A percentile compares a stretch with the other conserved stretches of the same genome.
Conservation (phyloP, 78 protist species). For the Cavenderia fasciculata region DNA sequence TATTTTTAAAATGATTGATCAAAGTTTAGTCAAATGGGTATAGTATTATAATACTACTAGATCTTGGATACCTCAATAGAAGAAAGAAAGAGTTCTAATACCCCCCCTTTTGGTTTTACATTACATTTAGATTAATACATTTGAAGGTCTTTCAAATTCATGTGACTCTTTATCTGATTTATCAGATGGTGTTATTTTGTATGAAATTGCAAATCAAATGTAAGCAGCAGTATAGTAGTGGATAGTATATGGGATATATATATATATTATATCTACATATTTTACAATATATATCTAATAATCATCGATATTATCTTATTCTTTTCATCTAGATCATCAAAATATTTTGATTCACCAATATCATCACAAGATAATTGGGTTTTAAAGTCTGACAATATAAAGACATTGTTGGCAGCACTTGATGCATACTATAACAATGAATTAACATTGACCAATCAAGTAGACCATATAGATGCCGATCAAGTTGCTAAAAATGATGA, state of each 20-base stretch:
- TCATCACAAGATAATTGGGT: constrained; percentile 65
- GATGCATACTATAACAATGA: constrained; percentile 34
- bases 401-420: not conserved
- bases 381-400: constrained; percentile 52
- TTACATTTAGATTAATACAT: constrained; percentile 5
- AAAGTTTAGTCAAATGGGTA: constrained; percentile 36
- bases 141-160: not conserved
- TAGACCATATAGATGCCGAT: constrained; percentile 2
- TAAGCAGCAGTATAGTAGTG: not conserved
- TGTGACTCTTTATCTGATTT: constrained; percentile 2
- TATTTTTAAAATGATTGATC: no score
- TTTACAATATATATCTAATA: not conserved
- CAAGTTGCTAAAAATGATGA: not conserved
- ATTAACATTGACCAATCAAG: not conserved
- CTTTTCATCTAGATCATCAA: constrained; percentile 11
- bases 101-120: not conserved
- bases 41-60: not conserved
- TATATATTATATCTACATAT: not conserved
- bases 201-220: constrained; percentile 10
- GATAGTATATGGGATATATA: not conserved
- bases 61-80: not conserved
- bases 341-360: constrained; percentile 34
- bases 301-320: not conserved
- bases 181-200: constrained; percentile 18
- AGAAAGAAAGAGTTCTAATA: not conserved